Evolutionary conservation across 192 early-diverging fungal species (phyloP), one percentile per base, ranked within the genome.

Genomic region (Backusella circina): DNA sequence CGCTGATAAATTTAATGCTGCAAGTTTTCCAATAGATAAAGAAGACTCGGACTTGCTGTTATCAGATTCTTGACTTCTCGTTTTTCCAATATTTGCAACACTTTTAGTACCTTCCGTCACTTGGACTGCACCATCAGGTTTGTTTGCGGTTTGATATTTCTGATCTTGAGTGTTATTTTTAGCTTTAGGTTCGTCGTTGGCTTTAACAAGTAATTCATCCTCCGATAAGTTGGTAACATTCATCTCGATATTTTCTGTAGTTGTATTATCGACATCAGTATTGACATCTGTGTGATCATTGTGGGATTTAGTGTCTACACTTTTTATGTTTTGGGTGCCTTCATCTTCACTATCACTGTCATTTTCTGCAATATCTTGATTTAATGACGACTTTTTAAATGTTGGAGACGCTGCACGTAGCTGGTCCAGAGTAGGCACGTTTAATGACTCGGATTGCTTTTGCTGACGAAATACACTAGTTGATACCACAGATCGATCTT

Each of bases 401-500:
- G n/a, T 47, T 41, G 69, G 69, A 6, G 38, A 47, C 15, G 35
- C 69, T 30, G 69, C 38, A 16, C 69, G 38, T 30, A 70, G 31
- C 16, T 70, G 39, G 47, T 37, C 69, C 12, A 70, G n/a, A 44
- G 69, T 70, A 70, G 69, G 69, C 7, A 70, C 69, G 6, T 28
- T 39, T 47, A 70, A 41, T 15, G 51, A 33, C 37, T 73, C 54
- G 7, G 51, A 37, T 18, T 61, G 26, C 37, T 41, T 23, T 0
- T 33, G 30, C 18, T 74, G 73, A 39, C 75, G 75, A 13, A 76
- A 76, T 1, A 76, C 75, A 47, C 75, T 76, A 7, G 75, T 57
- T 13, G 75, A 70, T 26, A 76, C 75, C 31, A 61, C 51, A 15
- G 75, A 76, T 70, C 50, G 69, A 31, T 70, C 67, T 21, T 76